These are phyloP conservation scores for Fraxinus nigra DNA, from an alignment of 305 asterid species.

Conservation along the genomic window DNA sequence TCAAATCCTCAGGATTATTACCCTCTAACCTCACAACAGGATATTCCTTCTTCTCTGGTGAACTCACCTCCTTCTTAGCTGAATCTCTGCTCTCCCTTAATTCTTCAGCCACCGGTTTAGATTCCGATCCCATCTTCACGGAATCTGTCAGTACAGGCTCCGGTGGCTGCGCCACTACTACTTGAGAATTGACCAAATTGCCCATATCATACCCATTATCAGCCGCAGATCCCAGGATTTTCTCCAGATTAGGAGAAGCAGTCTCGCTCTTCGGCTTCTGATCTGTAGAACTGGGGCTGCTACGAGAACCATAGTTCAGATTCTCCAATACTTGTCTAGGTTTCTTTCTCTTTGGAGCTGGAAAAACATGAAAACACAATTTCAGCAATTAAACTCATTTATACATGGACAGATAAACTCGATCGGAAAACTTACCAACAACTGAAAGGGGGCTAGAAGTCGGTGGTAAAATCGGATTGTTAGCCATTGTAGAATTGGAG, in stretches of 20 bases:
- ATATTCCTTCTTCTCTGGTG: slow-evolving; percentile 54
- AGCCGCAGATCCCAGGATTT: slow-evolving; percentile 41
- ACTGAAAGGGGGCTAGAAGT: slow-evolving; percentile 58
- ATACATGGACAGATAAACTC: neutral
- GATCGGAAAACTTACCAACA: slow-evolving; percentile 53
- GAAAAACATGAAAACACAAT: neutral
- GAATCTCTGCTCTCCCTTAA: slow-evolving; percentile 38
- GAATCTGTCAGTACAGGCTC: slow-evolving; percentile 29
- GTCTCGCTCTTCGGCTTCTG: slow-evolving; percentile 58
- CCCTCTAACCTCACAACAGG: slow-evolving; percentile 40
- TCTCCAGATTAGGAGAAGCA: slow-evolving; percentile 55
- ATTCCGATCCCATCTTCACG: slow-evolving; percentile 39
- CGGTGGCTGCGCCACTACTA: slow-evolving; percentile 19
- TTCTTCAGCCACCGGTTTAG: slow-evolving; percentile 39
- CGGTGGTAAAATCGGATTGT: slow-evolving; percentile 31
- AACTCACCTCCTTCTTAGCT: slow-evolving; percentile 40
- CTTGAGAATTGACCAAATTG: slow-evolving; percentile 36
- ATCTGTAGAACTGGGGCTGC: slow-evolving; percentile 50
- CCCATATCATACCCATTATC: slow-evolving; percentile 49
- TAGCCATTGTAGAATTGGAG: slow-evolving; percentile 50
- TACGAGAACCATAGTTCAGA: slow-evolving; percentile 39
- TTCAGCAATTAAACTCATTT: neutral
- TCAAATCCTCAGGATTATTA: slow-evolving; percentile 37
- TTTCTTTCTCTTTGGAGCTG: slow-evolving; percentile 55
- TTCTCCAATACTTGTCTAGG: slow-evolving; percentile 77